phyloP scores from a whole-genome alignment of 169 alveolate species.

The Theileria parva region DNA sequence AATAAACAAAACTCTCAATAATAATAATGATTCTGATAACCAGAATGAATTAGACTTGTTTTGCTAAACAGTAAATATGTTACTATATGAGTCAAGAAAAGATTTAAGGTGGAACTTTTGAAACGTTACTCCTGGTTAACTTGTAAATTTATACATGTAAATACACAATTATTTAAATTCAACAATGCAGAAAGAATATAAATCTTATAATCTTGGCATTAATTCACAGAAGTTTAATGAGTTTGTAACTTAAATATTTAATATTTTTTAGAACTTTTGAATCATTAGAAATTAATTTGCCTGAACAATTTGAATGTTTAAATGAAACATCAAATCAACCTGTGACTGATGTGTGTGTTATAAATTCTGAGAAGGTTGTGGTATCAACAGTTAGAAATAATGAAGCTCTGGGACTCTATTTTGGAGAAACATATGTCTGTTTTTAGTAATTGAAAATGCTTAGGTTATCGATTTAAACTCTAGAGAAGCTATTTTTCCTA shows the following conservation, averaged over 20 bases:
- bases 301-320: too few relatives aligned
- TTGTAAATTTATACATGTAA: too few relatives aligned
- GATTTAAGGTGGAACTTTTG: not conserved
- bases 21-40: not conserved
- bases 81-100: not conserved
- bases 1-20: not conserved
- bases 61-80: not conserved
- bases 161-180: too few relatives aligned
- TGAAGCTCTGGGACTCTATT: not conserved
- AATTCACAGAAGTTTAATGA: too few relatives aligned
- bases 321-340: not conserved
- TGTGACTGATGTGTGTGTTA: not conserved
- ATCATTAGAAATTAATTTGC: too few relatives aligned
- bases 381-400: not conserved
- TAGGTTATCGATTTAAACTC: conserved; percentile 1
- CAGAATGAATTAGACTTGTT: conserved; percentile 10
- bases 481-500: not conserved
- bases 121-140: too few relatives aligned
- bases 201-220: too few relatives aligned
- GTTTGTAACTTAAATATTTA: too few relatives aligned
- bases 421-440: not conserved
- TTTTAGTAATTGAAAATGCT: not conserved
- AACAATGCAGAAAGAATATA: too few relatives aligned
- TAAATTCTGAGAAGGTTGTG: not conserved
- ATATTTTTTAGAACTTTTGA: too few relatives aligned